Conservation (phyloP, 345 rosid species). For the Arabidopsis suecica region DNA sequence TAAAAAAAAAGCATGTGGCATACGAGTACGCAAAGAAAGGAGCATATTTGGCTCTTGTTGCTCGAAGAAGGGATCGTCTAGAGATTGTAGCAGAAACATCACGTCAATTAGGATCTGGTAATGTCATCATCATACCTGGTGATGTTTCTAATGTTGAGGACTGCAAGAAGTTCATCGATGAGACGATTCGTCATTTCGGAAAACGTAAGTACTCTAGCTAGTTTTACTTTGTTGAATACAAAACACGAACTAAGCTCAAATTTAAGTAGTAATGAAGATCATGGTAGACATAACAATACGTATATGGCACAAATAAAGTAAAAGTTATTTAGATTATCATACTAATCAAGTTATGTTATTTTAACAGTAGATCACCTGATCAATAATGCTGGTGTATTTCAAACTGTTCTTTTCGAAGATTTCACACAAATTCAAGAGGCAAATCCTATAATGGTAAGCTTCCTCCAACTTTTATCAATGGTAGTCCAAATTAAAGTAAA, state of each 20-base stretch:
- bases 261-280: no score
- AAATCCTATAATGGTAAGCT: slow-evolving; percentile 2
- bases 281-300: no score
- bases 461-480: neutral
- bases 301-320: neutral
- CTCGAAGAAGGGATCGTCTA: slow-evolving; percentile 40
- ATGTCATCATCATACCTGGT: slow-evolving; percentile 39
- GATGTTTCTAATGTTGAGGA: slow-evolving; percentile 43
- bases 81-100: slow-evolving; percentile 38
- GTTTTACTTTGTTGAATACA: no score
- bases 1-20: slow-evolving; percentile 35
- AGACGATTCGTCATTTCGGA: slow-evolving; percentile 39
- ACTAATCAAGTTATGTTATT: neutral
- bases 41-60: slow-evolving; percentile 45
- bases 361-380: slow-evolving; percentile 44
- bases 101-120: slow-evolving; percentile 40
- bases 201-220: neutral
- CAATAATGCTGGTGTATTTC: slow-evolving; percentile 44
- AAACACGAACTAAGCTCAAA: no score
- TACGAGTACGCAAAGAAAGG: slow-evolving; percentile 50
- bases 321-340: neutral
- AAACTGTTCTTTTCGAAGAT: slow-evolving; percentile 19
- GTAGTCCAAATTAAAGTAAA: neutral
- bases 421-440: slow-evolving; percentile 26
- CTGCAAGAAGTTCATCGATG: slow-evolving; percentile 42